Percentiles rank a stretch among this genome's conserved stretches.
Conservation (phyloP, 768 basidiomycete species). For the Polyporus arcularius region DNA sequence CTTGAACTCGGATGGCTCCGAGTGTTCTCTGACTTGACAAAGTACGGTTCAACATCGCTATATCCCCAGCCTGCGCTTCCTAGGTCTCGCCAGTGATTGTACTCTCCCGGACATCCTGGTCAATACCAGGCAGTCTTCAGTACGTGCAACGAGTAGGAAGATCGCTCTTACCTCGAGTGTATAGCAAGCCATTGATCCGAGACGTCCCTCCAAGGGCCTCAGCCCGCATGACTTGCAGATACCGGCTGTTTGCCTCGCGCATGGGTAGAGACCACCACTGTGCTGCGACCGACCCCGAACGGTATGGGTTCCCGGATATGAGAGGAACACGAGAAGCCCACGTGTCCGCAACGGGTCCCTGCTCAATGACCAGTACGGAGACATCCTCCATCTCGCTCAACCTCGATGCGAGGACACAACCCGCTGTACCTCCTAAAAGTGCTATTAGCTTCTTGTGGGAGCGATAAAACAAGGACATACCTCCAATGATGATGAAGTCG, state of each 20-base stretch:
- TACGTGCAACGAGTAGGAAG: not conserved
- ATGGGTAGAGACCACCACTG: conserved; percentile 13
- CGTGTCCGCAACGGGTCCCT: conserved; percentile 35
- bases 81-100: conserved; percentile 31
- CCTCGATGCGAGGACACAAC: conserved; percentile 58
- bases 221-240: conserved; percentile 22
- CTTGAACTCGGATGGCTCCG: not conserved
- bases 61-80: conserved; percentile 40
- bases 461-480: conserved; percentile 17
- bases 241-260: not conserved
- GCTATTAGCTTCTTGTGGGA: too few species aligned
- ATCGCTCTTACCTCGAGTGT: conserved; percentile 26
- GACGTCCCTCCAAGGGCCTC: conserved; percentile 45
- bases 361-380: conserved; percentile 55
- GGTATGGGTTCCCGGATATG: conserved; percentile 27
- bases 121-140: not conserved
- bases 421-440: conserved; percentile 47
- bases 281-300: conserved; percentile 12
- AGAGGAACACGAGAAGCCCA: conserved; percentile 32
- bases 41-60: conserved; percentile 36
- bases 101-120: conserved; percentile 28
- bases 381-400: conserved; percentile 52
- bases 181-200: conserved; percentile 47
- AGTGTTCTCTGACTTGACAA: conserved; percentile 33
- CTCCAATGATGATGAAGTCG: conserved; percentile 37